These are phyloP conservation scores for Wallacemonas sp. DNA, from an alignment of 208 protist species.

Conservation along the genomic window DNA sequence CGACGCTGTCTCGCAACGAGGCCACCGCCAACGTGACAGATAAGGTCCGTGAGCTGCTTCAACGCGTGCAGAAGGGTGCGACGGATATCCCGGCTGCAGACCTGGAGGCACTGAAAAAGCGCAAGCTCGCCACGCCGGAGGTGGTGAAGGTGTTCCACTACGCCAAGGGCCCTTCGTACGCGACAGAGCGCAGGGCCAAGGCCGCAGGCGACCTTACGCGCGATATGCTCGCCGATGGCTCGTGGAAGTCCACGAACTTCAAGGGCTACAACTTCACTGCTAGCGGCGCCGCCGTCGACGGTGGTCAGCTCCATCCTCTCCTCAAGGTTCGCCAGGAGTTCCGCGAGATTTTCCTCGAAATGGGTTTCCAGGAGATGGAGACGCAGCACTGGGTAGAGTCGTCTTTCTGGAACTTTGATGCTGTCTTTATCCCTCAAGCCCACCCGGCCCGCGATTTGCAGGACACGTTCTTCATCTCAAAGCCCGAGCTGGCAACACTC, in stretches of 20 bases:
- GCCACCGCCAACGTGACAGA: conserved; percentile 35
- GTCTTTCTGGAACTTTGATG: conserved; percentile 99
- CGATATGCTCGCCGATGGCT: conserved; percentile 93
- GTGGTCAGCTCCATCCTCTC: conserved; percentile 98
- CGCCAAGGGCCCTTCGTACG: conserved; percentile 79
- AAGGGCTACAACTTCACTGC: conserved; percentile 98
- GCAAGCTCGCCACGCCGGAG: conserved; percentile 87
- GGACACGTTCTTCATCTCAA: conserved; percentile 99
- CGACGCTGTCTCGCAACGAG: conserved; percentile 45
- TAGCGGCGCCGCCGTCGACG: conserved; percentile 73
- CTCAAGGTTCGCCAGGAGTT: conserved; percentile 98
- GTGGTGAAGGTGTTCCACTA: conserved; percentile 81
- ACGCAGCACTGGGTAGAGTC: conserved; percentile 99
- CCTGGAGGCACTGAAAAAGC: conserved; percentile 88
- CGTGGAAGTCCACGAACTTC: conserved; percentile 94
- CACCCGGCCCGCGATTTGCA: conserved; percentile 99
- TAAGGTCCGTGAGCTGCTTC: conserved; percentile 38
- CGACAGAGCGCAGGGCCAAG: conserved; percentile 63
- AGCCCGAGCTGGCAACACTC: conserved; percentile 60
- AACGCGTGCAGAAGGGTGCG: conserved; percentile 16
- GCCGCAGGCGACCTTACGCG: conserved; percentile 90
- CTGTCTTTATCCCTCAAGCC: conserved; percentile 99
- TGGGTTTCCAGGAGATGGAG: conserved; percentile 99
- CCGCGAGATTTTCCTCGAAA: conserved; percentile 99
- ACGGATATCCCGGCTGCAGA: conserved; percentile 61